Evolutionary conservation across 192 early-diverging fungal species (phyloP).

Genomic region (Martensiomyces pterosporus): DNA sequence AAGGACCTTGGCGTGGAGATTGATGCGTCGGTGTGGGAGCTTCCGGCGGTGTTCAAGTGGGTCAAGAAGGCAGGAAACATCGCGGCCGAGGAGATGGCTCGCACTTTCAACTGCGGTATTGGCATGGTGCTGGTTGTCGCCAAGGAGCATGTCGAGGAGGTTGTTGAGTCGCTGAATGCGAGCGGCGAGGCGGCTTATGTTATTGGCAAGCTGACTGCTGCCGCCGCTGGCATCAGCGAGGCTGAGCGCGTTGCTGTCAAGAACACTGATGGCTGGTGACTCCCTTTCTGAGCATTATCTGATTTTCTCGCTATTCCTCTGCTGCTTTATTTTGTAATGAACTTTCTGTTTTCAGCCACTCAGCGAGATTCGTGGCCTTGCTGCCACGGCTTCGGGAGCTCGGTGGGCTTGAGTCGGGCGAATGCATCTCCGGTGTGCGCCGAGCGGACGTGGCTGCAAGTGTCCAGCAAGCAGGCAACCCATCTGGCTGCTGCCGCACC

Average conservation of each 20-base stretch:
- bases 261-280: slow-evolving; percentile 32
- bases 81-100: slow-evolving; percentile 76
- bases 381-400: no score
- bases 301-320: no score
- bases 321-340: no score
- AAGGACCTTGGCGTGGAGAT: slow-evolving; percentile 72
- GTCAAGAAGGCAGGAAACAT: slow-evolving; percentile 70
- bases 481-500: no score
- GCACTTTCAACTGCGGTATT: slow-evolving; percentile 99
- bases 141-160: slow-evolving; percentile 55
- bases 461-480: no score
- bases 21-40: slow-evolving; percentile 74
- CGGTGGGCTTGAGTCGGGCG: no score
- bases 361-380: no score
- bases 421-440: no score
- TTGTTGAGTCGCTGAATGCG: slow-evolving; percentile 55
- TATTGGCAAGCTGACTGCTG: slow-evolving; percentile 59
- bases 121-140: slow-evolving; percentile 94
- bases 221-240: not conserved
- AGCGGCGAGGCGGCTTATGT: slow-evolving; percentile 66
- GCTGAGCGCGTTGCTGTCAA: slow-evolving; percentile 20
- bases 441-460: no score
- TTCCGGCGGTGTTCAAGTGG: slow-evolving; percentile 96
- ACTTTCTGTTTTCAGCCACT: no score
- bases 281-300: no score